A percentile compares a stretch with the other conserved stretches of the same genome.
Conservation (phyloP, 192 early-diverging fungal genomes). For the Coemansia sp. region DNA sequence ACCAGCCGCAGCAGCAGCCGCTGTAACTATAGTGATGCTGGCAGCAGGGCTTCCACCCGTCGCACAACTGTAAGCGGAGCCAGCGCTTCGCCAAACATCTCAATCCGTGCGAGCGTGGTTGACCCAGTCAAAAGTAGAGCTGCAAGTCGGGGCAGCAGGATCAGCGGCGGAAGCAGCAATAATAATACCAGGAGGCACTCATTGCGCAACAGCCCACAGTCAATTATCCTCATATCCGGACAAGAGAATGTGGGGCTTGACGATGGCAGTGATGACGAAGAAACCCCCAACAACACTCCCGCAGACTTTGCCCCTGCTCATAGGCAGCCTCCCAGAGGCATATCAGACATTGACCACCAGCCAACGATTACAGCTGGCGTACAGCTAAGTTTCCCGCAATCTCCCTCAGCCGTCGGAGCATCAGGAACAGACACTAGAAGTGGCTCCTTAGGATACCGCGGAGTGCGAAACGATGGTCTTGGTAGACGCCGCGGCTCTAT, state of each 20-base stretch:
- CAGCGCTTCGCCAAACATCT: not conserved
- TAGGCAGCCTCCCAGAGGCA: not conserved
- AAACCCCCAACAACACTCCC: not conserved
- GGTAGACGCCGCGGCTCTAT: conserved; percentile 36
- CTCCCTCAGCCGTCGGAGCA: conserved; percentile 6
- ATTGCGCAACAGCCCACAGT: conserved; percentile 3
- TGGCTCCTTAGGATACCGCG: conserved; percentile 28
- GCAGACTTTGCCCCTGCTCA: not conserved
- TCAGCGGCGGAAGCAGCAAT: not conserved
- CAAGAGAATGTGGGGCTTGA: conserved; percentile 6
- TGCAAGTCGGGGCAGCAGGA: not conserved
- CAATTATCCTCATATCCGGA: not conserved
- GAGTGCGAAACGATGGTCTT: conserved; percentile 27
- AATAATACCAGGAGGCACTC: not conserved
- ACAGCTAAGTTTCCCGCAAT: conserved; percentile 24
- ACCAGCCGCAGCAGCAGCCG: conserved; percentile 4
- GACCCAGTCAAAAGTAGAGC: not conserved
- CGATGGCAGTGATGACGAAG: conserved; percentile 20
- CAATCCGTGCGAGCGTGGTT: not conserved
- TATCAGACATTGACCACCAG: conserved; percentile 16
- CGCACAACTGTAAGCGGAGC: conserved; percentile 10
- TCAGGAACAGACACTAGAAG: not conserved
- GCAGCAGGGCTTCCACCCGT: not conserved
- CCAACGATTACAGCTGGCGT: conserved; percentile 36
- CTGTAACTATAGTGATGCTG: not conserved